These are phyloP conservation scores for Cyberlindnera xylosilytica DNA, from an alignment of 805 yeast species.

Conservation along the genomic window DNA sequence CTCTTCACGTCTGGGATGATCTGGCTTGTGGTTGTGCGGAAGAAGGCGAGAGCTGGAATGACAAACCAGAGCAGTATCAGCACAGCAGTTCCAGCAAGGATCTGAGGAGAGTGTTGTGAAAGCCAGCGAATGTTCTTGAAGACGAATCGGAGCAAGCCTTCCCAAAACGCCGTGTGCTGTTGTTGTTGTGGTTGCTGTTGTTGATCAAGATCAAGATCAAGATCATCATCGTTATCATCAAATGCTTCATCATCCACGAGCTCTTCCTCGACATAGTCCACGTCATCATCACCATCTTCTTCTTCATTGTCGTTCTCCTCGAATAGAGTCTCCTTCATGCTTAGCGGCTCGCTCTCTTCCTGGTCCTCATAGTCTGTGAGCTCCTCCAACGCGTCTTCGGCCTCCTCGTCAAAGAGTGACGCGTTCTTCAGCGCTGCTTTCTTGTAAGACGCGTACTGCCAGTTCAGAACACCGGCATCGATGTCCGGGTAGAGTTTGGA, in stretches of 20 bases:
- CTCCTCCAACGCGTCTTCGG: background rate
- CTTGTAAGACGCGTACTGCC: background rate
- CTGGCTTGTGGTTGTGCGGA: conserved; percentile 3
- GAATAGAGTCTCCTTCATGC: background rate
- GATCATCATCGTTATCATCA: background rate
- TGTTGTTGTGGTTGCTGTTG: background rate
- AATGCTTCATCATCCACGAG: conserved; percentile 1
- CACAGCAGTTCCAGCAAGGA: background rate
- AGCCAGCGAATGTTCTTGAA: too few relatives aligned
- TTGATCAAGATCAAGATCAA: background rate
- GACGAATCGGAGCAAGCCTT: too few relatives aligned
- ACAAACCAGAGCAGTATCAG: background rate
- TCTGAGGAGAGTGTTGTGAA: background rate
- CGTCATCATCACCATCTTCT: background rate
- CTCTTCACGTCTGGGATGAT: conserved; percentile 16
- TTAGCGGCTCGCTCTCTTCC: background rate
- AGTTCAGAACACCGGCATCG: background rate
- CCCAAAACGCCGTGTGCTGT: too few relatives aligned
- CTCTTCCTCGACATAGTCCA: background rate
- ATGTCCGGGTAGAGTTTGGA: too few relatives aligned
- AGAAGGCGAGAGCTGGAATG: background rate
- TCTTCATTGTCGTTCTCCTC: conserved; percentile 1
- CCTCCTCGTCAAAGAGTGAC: background rate
- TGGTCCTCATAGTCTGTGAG: background rate
- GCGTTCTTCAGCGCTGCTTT: background rate